phyloP scores from a whole-genome alignment of 2,329 filamentous ascomycete species.

The Arachnomyces sp. region DNA sequence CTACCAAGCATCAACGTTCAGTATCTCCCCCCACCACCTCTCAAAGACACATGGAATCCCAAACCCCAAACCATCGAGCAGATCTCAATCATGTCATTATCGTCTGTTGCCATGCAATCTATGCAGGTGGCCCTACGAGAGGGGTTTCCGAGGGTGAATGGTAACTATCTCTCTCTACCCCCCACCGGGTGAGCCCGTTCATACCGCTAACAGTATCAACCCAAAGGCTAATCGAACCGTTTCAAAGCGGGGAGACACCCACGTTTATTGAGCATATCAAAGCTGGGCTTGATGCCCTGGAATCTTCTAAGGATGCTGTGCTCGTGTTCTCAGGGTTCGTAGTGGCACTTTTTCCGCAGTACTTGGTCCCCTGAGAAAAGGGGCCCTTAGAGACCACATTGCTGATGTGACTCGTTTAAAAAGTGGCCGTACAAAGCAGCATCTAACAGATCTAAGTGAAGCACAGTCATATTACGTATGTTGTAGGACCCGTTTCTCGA shows the following conservation, averaged over 20 bases:
- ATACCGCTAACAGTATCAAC: neutral
- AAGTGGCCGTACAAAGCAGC: conserved; percentile 55
- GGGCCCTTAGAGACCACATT: no score
- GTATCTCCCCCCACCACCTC: no score
- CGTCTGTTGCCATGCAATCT: conserved; percentile 80
- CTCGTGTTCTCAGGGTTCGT: conserved; percentile 65
- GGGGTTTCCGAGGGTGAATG: conserved; percentile 54
- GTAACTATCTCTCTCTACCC: conserved; percentile 22
- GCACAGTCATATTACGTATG: conserved; percentile 50
- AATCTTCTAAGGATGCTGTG: conserved; percentile 39
- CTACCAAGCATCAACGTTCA: no score
- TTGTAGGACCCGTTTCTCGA: conserved; percentile 39
- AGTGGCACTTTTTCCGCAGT: conserved; percentile 13
- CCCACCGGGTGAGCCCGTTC: neutral
- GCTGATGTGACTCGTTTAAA: no score
- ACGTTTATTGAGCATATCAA: conserved; percentile 73
- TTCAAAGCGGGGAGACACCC: conserved; percentile 67
- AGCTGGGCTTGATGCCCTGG: conserved; percentile 51
- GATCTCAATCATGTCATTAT: conserved; percentile 54
- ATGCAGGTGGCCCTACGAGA: conserved; percentile 48
- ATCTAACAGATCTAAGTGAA: conserved; percentile 49
- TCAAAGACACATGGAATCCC: no score
- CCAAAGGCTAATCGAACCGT: conserved; percentile 60
- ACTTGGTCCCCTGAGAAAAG: conserved; percentile 7
- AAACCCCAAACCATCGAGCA: neutral